Evolutionary conservation across 306 rosid genomes (phyloP), one percentile per base, ranked within the genome.

Genomic region (Casuarina glauca): DNA sequence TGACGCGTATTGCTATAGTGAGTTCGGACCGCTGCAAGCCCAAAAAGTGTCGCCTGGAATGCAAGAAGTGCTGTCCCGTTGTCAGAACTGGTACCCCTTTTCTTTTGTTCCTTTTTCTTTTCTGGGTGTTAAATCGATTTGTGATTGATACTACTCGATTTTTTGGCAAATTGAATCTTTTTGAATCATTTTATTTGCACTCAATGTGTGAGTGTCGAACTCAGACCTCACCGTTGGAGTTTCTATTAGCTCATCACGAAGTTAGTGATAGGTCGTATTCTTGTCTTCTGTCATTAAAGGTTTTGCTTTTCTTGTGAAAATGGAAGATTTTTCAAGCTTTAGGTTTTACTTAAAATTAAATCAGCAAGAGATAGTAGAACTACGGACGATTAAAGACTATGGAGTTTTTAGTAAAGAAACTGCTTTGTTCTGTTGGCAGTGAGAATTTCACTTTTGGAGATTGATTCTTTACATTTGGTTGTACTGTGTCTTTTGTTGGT

Each of bases 61-160:
- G 99, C 83, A 95, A 93, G 81, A 95, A 93, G 90, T 88, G 99
- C 80, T 95, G 99, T 70, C 99, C 99, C 15, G 97, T 95, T 49
- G 97, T 93, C 72, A 88, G 82, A 82, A 95, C 97, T 2, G 97
- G 99, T 94, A 78, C 54, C 20, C 69, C 50, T 10, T 9, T 4
- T 52, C 2, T 51, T 15, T 5, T 7, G 54, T 9, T 26, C 32
- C 32, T 15, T 72, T 5, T 32, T 70, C 46, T 10, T 48, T 32
- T 19, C 2, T 26, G 32, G 32, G 32, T 26, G 32, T 26, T 26
- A 26, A 45, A 48, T 50, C 50, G 5, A 9, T 26, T 9, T 32
- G 0, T 5, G 17, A 17, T 35, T 26, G 64, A 26, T 15, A 36
- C 39, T n/a, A 11, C 11, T 19, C 15, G 6, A 57, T 26, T 58